Evolutionary conservation across 2,329 filamentous ascomycete genomes (phyloP).

Genomic region (Monilinia aucupariae): DNA sequence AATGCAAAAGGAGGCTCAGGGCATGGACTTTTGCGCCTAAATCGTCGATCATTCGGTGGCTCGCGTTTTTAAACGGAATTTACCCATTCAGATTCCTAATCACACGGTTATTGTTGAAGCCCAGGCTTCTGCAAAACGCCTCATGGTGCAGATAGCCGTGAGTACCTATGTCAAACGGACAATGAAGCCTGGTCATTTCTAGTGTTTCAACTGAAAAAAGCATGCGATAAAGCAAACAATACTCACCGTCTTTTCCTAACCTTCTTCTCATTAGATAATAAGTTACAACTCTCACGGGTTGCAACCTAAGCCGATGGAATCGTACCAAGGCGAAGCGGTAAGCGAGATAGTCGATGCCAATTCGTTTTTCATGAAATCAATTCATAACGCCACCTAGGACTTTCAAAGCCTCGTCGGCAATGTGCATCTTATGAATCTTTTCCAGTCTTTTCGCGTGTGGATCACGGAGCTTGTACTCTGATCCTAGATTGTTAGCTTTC

Average conservation of each 20-base stretch:
- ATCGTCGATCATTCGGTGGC: background rate
- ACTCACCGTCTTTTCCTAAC: background rate
- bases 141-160: background rate
- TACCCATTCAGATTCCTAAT: background rate
- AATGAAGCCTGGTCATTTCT: background rate
- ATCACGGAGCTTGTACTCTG: background rate
- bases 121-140: background rate
- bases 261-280: too few relatives aligned
- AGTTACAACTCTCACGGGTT: background rate
- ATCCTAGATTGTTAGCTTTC: background rate
- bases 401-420: background rate
- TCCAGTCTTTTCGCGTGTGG: background rate
- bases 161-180: background rate
- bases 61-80: background rate
- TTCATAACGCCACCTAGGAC: background rate
- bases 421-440: background rate
- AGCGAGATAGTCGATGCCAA: background rate
- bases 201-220: background rate
- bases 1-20: background rate
- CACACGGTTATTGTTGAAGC: background rate
- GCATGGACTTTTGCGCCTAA: background rate
- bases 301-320: background rate
- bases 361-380: background rate
- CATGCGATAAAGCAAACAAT: background rate
- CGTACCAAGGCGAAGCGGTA: background rate